Evolutionary conservation across 371 early-diverging fungal species (phyloP).

Genomic region (Mucor mucedo): DNA sequence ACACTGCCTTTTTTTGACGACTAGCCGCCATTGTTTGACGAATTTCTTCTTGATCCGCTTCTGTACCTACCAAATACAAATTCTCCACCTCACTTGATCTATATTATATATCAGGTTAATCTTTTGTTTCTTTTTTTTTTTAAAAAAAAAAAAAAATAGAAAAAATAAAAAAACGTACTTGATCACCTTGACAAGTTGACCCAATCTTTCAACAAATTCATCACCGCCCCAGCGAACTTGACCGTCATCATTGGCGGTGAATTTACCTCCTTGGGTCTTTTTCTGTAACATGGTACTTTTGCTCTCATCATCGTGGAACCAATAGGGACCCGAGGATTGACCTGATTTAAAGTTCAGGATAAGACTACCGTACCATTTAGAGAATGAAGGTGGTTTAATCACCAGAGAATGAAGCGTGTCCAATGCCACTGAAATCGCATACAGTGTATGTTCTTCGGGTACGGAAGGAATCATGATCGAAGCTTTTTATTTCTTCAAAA

Average conservation of each 20-base stretch:
- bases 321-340: slow-evolving; percentile 41
- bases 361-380: slow-evolving; percentile 52
- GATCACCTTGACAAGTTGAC: slow-evolving; percentile 28
- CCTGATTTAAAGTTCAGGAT: slow-evolving; percentile 50
- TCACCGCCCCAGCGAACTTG: slow-evolving; percentile 54
- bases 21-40: not conserved
- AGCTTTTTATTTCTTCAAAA: slow-evolving; percentile 1
- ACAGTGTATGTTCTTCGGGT: slow-evolving; percentile 29
- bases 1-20: not conserved
- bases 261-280: slow-evolving; percentile 48
- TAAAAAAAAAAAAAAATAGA: not conserved
- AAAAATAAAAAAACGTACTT: slow-evolving; percentile 23
- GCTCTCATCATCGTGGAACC: slow-evolving; percentile 61
- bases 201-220: slow-evolving; percentile 47
- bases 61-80: slow-evolving; percentile 18
- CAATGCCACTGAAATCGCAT: slow-evolving; percentile 40
- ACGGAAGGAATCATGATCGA: slow-evolving; percentile 31
- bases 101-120: not conserved
- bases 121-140: not conserved
- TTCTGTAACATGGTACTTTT: slow-evolving; percentile 53
- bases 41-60: not conserved
- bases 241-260: slow-evolving; percentile 10
- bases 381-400: slow-evolving; percentile 47
- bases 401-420: slow-evolving; percentile 41
- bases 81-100: slow-evolving; percentile 31